Evolutionary conservation across 139 green algal species (phyloP).

Genomic region (Picochlorum sp.): DNA sequence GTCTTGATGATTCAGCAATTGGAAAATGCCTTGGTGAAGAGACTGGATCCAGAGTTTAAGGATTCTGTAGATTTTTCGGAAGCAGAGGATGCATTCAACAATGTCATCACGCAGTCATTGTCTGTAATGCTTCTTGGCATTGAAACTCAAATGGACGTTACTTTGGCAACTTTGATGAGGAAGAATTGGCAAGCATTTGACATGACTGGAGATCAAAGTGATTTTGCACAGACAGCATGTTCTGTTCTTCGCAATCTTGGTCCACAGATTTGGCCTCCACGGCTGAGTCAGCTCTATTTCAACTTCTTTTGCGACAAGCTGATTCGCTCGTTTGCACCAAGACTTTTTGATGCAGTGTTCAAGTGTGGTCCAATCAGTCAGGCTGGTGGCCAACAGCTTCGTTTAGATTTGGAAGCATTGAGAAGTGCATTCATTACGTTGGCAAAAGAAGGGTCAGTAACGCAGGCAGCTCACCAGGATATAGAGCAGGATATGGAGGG

Average conservation of each 20-base stretch:
- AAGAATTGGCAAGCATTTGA: constrained; percentile 56
- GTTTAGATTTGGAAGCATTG: constrained; percentile 63
- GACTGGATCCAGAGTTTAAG: constrained; percentile 41
- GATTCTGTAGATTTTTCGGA: constrained; percentile 61
- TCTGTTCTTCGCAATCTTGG: constrained; percentile 42
- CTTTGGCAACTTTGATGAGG: constrained; percentile 46
- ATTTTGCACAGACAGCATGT: constrained; percentile 59
- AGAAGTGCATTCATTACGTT: constrained; percentile 42
- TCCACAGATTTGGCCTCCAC: constrained; percentile 35
- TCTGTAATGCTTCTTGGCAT: constrained; percentile 75
- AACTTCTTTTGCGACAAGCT: constrained; percentile 94
- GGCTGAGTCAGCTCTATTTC: constrained; percentile 50
- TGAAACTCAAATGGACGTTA: constrained; percentile 77
- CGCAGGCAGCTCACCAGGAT: neutral
- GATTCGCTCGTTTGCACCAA: constrained; percentile 71
- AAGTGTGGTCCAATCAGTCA: constrained; percentile 38
- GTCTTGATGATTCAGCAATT: constrained; percentile 50
- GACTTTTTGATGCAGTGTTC: constrained; percentile 62
- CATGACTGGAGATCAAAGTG: constrained; percentile 76
- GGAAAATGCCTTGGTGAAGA: constrained; percentile 43
- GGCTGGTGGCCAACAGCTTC: constrained; percentile 57
- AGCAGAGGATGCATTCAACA: constrained; percentile 73
- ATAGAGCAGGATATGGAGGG: neutral
- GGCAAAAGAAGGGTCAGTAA: constrained; percentile 8
- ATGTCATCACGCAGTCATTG: constrained; percentile 63